Evolutionary conservation across 2,329 filamentous ascomycete genomes (phyloP).

Genomic region (Ophiostoma novo-ulmi): DNA sequence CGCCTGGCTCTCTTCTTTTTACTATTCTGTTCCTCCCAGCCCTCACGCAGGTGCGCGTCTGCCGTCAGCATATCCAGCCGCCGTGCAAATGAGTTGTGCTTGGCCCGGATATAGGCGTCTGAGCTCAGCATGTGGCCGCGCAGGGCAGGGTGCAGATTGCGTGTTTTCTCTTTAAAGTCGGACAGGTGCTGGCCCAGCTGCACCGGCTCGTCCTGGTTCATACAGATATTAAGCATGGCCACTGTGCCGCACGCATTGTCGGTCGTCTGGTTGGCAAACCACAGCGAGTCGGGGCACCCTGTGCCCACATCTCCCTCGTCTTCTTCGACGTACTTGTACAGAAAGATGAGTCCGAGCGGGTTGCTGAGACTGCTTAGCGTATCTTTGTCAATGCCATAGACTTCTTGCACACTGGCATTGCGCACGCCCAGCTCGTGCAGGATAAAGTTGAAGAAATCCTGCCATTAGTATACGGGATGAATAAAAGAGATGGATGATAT

Average conservation of each 20-base stretch:
- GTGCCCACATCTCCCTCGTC: constrained; percentile 49
- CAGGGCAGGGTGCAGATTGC: constrained; percentile 61
- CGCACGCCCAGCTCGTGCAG: constrained; percentile 71
- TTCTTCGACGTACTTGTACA: constrained; percentile 65
- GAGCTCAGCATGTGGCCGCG: constrained; percentile 71
- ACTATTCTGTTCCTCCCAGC: constrained; percentile 36
- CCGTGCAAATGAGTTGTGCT: constrained; percentile 85
- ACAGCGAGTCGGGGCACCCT: constrained; percentile 56
- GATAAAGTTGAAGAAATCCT: constrained; percentile 80
- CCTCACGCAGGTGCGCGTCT: constrained; percentile 53
- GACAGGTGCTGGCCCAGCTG: constrained; percentile 64
- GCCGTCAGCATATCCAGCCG: constrained; percentile 71
- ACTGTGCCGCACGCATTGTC: constrained; percentile 88
- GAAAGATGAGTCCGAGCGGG: constrained; percentile 81
- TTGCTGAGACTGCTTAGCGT: constrained; percentile 56
- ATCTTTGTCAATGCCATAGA: constrained; percentile 66
- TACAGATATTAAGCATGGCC: constrained; percentile 85
- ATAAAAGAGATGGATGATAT: background rate
- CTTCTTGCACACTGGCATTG: constrained; percentile 68
- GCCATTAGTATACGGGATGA: background rate
- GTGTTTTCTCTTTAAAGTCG: constrained; percentile 69
- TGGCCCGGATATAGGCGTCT: constrained; percentile 69
- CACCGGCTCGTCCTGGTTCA: constrained; percentile 65
- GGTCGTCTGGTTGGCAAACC: constrained; percentile 92
- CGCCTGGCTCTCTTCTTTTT: constrained; percentile 37